phyloP scores from a whole-genome alignment of 2,329 filamentous ascomycete species.

The Simplicillium sp. region DNA sequence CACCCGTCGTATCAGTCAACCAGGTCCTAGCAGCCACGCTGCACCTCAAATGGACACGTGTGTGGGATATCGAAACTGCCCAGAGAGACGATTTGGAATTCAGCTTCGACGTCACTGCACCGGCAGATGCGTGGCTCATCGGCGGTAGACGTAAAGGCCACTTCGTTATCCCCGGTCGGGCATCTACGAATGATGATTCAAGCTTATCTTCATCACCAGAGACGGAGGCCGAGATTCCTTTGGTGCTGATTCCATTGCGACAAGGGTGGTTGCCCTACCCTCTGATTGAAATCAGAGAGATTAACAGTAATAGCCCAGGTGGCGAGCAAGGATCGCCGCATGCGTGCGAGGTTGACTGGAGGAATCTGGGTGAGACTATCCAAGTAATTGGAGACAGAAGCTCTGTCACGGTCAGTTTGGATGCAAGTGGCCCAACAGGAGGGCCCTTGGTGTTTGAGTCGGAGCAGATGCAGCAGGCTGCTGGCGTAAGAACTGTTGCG shows the following conservation, averaged over 20 bases:
- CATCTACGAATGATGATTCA: slow-evolving; percentile 6
- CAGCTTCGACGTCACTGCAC: slow-evolving; percentile 70
- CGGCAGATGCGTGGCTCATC: slow-evolving; percentile 71
- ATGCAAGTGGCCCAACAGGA: slow-evolving; percentile 55
- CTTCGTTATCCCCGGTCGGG: slow-evolving; percentile 48
- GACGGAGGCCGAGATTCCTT: slow-evolving; percentile 48
- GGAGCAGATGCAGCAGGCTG: slow-evolving; percentile 23
- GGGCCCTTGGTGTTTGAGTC: slow-evolving; percentile 59
- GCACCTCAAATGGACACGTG: slow-evolving; percentile 50
- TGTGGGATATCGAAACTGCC: slow-evolving; percentile 44
- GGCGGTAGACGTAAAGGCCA: slow-evolving; percentile 73
- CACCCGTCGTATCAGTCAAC: slow-evolving; percentile 46
- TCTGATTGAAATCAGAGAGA: slow-evolving; percentile 64
- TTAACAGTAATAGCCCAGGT: slow-evolving; percentile 23
- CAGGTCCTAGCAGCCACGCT: slow-evolving; percentile 56
- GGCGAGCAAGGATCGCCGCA: slow-evolving; percentile 12
- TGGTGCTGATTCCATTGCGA: slow-evolving; percentile 73
- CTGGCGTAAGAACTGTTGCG: slow-evolving; percentile 3
- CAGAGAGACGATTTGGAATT: slow-evolving; percentile 54
- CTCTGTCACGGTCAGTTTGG: slow-evolving; percentile 64
- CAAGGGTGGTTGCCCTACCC: slow-evolving; percentile 73
- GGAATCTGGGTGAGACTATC: slow-evolving; percentile 69
- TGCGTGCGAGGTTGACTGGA: slow-evolving; percentile 69
- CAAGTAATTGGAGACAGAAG: slow-evolving; percentile 62
- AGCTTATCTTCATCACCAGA: slow-evolving; percentile 26